Conservation (phyloP, 495 filamentous ascomycete genomes). For the Mytilinidion resinicola region DNA sequence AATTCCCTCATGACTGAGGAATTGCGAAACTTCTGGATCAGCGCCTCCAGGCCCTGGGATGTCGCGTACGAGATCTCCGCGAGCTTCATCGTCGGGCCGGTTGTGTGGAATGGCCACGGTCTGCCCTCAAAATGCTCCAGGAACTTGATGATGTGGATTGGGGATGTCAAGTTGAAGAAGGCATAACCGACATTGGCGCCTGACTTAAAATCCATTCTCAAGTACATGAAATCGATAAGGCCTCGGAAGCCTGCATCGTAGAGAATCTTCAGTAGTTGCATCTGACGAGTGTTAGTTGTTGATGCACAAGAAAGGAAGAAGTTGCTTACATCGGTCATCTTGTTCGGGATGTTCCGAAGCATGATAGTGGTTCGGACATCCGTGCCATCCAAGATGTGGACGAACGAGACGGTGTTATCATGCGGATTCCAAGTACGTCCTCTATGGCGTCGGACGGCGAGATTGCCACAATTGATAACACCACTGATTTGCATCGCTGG, state of each 20-base stretch:
- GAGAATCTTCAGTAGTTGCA: slow-evolving; percentile 49
- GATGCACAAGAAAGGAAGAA: not conserved
- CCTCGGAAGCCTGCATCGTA: slow-evolving; percentile 72
- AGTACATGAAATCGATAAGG: slow-evolving; percentile 89
- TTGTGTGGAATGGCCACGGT: slow-evolving; percentile 51
- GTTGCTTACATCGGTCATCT: slow-evolving; percentile 61
- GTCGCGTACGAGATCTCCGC: slow-evolving; percentile 92
- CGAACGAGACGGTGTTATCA: slow-evolving; percentile 13
- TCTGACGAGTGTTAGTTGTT: slow-evolving; percentile 48
- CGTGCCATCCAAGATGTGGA: slow-evolving; percentile 12
- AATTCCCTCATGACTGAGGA: slow-evolving; percentile 89
- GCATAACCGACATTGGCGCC: slow-evolving; percentile 82
- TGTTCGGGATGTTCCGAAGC: slow-evolving; percentile 93
- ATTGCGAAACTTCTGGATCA: slow-evolving; percentile 93
- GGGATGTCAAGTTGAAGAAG: slow-evolving; percentile 89
- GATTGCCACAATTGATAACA: no score
- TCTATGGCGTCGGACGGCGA: no score
- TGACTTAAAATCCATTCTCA: slow-evolving; percentile 62
- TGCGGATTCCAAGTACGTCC: not conserved
- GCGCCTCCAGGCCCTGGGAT: slow-evolving; percentile 83
- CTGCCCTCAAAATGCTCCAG: slow-evolving; percentile 24
- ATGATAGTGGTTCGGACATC: slow-evolving; percentile 54
- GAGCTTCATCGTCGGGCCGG: slow-evolving; percentile 53
- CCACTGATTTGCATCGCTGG: no score
- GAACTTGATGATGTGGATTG: slow-evolving; percentile 42